phyloP scores from a whole-genome alignment of 2,329 filamentous ascomycete species.

The Xylariaceae sp. region DNA sequence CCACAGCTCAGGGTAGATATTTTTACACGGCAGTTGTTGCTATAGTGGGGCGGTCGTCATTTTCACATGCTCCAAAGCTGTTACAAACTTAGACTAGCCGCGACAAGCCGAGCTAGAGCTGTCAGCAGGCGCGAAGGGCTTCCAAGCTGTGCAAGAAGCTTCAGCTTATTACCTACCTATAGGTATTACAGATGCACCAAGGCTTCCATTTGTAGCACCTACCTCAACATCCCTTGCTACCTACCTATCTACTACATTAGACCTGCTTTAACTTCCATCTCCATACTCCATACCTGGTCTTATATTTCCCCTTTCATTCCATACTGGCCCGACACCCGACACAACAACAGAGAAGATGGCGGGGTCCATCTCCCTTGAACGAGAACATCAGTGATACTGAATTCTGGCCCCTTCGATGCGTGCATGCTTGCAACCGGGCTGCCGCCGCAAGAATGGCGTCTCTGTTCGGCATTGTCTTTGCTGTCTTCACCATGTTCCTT shows the following conservation, averaged over 20 bases:
- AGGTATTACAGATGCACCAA: too few relatives aligned
- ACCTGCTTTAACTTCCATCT: background rate
- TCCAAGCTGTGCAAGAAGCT: too few relatives aligned
- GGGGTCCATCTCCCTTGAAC: conserved; percentile 7
- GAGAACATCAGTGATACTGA: background rate
- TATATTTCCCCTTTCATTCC: background rate
- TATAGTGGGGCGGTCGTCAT: too few relatives aligned
- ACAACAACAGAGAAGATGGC: conserved; percentile 12
- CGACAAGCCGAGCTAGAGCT: conserved; percentile 15
- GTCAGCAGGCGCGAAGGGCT: too few relatives aligned
- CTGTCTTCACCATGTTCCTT: conserved; percentile 64
- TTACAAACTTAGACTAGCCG: too few relatives aligned
- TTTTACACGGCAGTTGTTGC: too few relatives aligned
- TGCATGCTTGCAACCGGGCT: conserved; percentile 24
- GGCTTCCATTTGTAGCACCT: too few relatives aligned
- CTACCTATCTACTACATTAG: too few relatives aligned
- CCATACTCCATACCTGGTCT: too few relatives aligned
- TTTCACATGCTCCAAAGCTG: conserved; percentile 26
- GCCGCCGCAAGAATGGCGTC: conserved; percentile 34
- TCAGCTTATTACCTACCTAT: too few relatives aligned
- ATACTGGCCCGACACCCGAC: background rate
- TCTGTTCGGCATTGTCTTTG: conserved; percentile 46
- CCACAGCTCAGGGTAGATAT: background rate
- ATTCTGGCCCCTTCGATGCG: background rate
- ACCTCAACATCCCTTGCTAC: too few relatives aligned